Evolutionary conservation across 805 yeast species (phyloP), one percentile per base, ranked within the genome.

Genomic region (Starmerella tilneyi): DNA sequence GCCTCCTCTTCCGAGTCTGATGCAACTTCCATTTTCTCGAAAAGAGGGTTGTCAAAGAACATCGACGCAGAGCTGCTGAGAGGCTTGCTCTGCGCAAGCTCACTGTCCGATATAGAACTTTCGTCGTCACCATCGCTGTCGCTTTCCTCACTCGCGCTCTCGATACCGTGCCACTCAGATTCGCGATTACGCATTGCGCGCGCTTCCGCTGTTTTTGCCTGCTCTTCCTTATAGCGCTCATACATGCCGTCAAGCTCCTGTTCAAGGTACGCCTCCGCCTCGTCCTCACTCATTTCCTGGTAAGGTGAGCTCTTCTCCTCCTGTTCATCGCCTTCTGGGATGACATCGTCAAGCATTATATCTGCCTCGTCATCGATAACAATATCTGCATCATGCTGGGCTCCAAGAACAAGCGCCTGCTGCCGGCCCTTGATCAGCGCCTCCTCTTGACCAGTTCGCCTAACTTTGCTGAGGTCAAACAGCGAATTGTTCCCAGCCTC

Each of bases 231-330:
- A 61, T 75, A 85, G 31, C 73, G 69, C 41, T 69, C 66, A 59
- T 88, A 88, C 95, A 86, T 84, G 48, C 70, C 72, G 60, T 88
- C 85, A 47, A 92, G 71, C 65, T 86, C 83, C 9, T 74, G 77
- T 58, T 88, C 99, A 47, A 92, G 72, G 9, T 56, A 56, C 33
- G 68, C 71, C 45, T 67, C 74, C 3, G 74, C 73, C n/a, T 53
- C 67, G 9, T 56, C 64, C 12, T 59, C 59, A 22, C 61, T 63
- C 11, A 48, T 21, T 17, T 51, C 61, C 19, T 56, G 62, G 22
- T 24, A 36, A 15, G 28, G 22, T 22, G 30, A 30, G 15, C 55
- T 66, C 20, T 60, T 65, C n/a, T 57, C 58, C 38, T 63, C 63
- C 23, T 57, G 62, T 6, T 60, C 68, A 6, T 44, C 55, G 12